phyloP scores from a whole-genome alignment of 2,329 filamentous ascomycete genomes.

The Diaporthe citri region DNA sequence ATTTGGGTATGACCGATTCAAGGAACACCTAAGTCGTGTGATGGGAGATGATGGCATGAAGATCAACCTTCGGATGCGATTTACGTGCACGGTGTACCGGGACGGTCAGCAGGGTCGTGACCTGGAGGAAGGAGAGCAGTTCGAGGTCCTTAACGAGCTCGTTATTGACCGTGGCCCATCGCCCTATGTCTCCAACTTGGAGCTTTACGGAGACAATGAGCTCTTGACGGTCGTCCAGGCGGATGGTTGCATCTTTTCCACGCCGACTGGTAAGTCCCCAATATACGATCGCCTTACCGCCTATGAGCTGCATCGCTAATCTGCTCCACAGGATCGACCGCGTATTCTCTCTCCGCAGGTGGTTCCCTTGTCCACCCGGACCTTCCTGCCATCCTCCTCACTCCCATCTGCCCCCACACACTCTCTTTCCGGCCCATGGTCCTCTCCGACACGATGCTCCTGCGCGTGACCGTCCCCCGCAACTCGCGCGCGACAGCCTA shows the following conservation, averaged over 20 bases:
- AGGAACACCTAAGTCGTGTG: conserved; percentile 85
- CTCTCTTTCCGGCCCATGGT: conserved; percentile 98
- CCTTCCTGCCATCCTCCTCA: conserved; percentile 95
- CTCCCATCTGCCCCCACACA: conserved; percentile 97
- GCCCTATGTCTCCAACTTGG: conserved; percentile 95
- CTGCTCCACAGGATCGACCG: conserved; percentile 76
- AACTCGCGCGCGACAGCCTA: conserved; percentile 93
- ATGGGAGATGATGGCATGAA: conserved; percentile 98
- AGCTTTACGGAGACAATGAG: conserved; percentile 95
- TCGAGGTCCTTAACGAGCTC: conserved; percentile 97
- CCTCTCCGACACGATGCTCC: conserved; percentile 91
- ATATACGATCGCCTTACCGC: not conserved
- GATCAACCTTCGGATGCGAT: conserved; percentile 97
- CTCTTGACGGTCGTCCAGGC: conserved; percentile 96
- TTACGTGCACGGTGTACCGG: conserved; percentile 97
- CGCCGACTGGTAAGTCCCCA: conserved; percentile 77
- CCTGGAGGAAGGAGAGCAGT: conserved; percentile 91
- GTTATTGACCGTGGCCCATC: conserved; percentile 98
- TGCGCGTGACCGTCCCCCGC: conserved; percentile 88
- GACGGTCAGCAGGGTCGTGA: conserved; percentile 71
- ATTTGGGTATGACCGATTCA: conserved; percentile 90
- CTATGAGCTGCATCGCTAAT: conserved; percentile 33
- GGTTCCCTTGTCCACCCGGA: conserved; percentile 96
- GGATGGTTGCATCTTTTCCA: conserved; percentile 97
- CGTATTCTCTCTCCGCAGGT: conserved; percentile 95